Conservation (phyloP, 345 rosid species). For the Acer negundo region DNA sequence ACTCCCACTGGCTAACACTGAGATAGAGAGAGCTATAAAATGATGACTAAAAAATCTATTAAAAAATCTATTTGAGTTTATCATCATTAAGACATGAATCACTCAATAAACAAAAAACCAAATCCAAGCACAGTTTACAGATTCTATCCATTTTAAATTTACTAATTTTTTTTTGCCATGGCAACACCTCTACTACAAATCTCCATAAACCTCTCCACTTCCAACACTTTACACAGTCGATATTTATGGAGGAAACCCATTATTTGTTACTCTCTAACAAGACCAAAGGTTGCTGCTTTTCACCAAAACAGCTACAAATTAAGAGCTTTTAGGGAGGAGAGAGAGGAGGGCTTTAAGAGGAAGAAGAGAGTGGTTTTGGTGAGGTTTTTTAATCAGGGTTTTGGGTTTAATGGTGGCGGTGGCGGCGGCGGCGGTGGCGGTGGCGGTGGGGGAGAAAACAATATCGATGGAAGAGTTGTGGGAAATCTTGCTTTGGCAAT, state of each 20-base stretch:
- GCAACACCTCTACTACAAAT: conserved; percentile 43
- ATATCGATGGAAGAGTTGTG: conserved; percentile 58
- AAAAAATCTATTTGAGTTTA: neutral
- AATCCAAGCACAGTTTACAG: conserved; percentile 16
- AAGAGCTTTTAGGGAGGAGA: conserved; percentile 37
- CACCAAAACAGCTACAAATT: conserved; percentile 30
- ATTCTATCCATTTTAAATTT: neutral
- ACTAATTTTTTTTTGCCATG: conserved; percentile 33
- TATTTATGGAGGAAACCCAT: conserved; percentile 31
- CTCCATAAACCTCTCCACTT: conserved; percentile 35
- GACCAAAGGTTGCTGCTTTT: conserved; percentile 40
- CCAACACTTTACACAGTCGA: conserved; percentile 10
- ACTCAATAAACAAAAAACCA: neutral
- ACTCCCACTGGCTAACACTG: neutral
- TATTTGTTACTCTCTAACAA: conserved; percentile 21
- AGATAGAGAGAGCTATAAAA: too few relatives aligned
- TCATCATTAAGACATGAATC: conserved; percentile 19
- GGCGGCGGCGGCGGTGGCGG: conserved; percentile 25
- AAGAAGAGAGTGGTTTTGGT: conserved; percentile 49
- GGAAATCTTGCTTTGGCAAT: conserved; percentile 83
- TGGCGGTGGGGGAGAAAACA: conserved; percentile 53
- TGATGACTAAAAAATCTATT: neutral
- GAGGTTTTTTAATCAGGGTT: conserved; percentile 71
- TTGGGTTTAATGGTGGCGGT: conserved; percentile 67
- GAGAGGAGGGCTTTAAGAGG: conserved; percentile 38